Evolutionary conservation across 345 rosid genomes (phyloP), one percentile per base, ranked within the genome.

Genomic region (Gossypium bickii): DNA sequence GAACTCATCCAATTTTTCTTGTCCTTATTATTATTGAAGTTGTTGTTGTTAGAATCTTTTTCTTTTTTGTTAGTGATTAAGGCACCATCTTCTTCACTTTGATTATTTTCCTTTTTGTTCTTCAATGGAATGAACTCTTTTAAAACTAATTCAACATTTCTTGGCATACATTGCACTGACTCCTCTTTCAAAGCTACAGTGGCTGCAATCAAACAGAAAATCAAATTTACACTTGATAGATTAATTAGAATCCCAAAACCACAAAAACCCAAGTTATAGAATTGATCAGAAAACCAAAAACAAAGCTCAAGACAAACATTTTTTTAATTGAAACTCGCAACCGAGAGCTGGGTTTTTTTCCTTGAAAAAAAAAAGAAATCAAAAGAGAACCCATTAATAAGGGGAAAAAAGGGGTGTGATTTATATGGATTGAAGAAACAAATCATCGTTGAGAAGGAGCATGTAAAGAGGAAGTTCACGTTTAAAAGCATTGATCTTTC

Each of bases 401-500:
- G 34, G 77, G 38, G 6, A 0, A 4, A 29, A 38, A 72, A 24
- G 45, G 20, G 20, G 22, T 57, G 20, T 1, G 15, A 70, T 58
- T 74, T 12, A 25, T 38, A 12, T 44, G n/a, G 24, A 24, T 51
- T 48, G 29, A 25, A n/a, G 24, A 68, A 77, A 84, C 91, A 49
- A 78, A 95, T 98, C 98, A 80, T 93, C 86, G 52, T 87, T 90
- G 76, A 95, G 51, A 68, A 95, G 86, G 74, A 91, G 82, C 83
- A 95, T 82, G 81, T 84, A 91, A 56, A 91, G 85, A 80, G 99
- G 99, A 51, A 95, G 89, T 88, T 95, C 89, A 69, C 92, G 92
- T 63, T 88, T 82, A 74, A 84, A 89, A 20, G 86, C 89, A 47
- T 92, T 86, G 83, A 94, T 90, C 94, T 93, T 95, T 43, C 72